Evolutionary conservation across 106 monocot species (phyloP).

Genomic region (Alisma plantagoaquatica): DNA sequence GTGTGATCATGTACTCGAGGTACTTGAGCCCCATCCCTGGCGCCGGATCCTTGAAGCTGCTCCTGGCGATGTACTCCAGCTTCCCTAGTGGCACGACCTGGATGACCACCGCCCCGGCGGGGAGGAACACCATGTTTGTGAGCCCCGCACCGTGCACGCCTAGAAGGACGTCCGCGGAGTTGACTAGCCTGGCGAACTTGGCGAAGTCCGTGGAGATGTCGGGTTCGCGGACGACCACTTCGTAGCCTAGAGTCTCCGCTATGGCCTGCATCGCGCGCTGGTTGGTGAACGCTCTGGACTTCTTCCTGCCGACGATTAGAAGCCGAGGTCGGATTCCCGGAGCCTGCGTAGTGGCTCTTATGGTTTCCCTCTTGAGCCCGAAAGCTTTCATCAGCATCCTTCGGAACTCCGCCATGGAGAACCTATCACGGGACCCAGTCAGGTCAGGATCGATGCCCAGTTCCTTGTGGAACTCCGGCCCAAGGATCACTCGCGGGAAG

Average conservation of each 20-base stretch:
- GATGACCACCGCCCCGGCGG: conserved; percentile 48
- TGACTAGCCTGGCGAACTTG: conserved; percentile 56
- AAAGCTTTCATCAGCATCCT: conserved; percentile 27
- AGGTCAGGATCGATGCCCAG: conserved; percentile 31
- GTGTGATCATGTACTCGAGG: conserved; percentile 33
- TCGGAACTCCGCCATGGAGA: conserved; percentile 43
- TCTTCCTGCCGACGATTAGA: conserved; percentile 50
- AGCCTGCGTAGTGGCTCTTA: not conserved
- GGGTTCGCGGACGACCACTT: conserved; percentile 34
- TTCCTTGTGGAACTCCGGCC: conserved; percentile 49
- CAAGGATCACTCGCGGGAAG: conserved; percentile 30
- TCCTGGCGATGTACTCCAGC: conserved; percentile 35
- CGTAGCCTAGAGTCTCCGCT: conserved; percentile 53
- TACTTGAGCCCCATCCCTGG: conserved; percentile 42
- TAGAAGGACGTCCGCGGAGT: conserved; percentile 68
- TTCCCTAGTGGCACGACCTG: conserved; percentile 53
- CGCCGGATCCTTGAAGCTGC: conserved; percentile 30
- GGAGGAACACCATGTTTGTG: conserved; percentile 75
- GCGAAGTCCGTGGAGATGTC: conserved; percentile 23
- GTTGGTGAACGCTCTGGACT: conserved; percentile 35
- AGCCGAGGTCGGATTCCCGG: conserved; percentile 24
- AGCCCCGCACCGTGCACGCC: conserved; percentile 71
- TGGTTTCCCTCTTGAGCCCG: conserved; percentile 23
- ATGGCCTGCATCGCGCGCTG: conserved; percentile 36
- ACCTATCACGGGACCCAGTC: conserved; percentile 3